phyloP scores from a whole-genome alignment of 257 asterid genomes.

The Scutellaria minor region DNA sequence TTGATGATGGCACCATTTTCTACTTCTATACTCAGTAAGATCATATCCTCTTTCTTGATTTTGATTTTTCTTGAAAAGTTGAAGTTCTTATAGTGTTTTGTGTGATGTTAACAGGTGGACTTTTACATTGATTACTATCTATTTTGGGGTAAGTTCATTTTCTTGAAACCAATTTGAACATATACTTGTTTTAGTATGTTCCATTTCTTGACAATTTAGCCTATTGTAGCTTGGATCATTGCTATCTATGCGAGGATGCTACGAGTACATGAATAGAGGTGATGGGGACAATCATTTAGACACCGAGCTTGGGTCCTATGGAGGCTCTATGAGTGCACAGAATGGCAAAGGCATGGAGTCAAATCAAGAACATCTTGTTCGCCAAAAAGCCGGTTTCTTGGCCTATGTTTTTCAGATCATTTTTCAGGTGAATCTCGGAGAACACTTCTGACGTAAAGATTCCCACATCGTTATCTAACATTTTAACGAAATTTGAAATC shows the following conservation, averaged over 20 bases:
- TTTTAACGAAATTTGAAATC: no score
- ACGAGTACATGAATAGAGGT: constrained; percentile 42
- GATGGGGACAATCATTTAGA: constrained; percentile 46
- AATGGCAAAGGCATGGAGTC: constrained; percentile 40
- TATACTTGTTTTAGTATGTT: constrained; percentile 4
- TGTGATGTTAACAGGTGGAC: constrained; percentile 74
- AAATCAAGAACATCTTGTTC: constrained; percentile 41
- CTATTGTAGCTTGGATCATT: constrained; percentile 74
- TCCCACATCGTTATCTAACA: background rate
- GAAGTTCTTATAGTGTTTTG: background rate
- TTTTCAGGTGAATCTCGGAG: constrained; percentile 70
- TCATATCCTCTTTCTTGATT: constrained; percentile 5
- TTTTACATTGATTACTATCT: constrained; percentile 70
- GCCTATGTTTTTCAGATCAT: constrained; percentile 77
- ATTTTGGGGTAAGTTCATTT: constrained; percentile 73
- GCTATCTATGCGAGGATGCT: constrained; percentile 80
- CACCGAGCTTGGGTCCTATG: constrained; percentile 49
- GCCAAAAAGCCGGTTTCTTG: constrained; percentile 69
- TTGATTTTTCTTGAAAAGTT: no score
- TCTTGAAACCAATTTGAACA: background rate
- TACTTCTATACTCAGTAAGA: constrained; percentile 94
- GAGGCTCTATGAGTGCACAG: constrained; percentile 30
- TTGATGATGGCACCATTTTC: constrained; percentile 74
- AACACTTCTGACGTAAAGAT: background rate
- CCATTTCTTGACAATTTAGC: constrained; percentile 24